Percentiles rank a stretch among this genome's conserved stretches.
Conservation (phyloP, 345 rosid species). For the Eucalyptus coolabah region DNA sequence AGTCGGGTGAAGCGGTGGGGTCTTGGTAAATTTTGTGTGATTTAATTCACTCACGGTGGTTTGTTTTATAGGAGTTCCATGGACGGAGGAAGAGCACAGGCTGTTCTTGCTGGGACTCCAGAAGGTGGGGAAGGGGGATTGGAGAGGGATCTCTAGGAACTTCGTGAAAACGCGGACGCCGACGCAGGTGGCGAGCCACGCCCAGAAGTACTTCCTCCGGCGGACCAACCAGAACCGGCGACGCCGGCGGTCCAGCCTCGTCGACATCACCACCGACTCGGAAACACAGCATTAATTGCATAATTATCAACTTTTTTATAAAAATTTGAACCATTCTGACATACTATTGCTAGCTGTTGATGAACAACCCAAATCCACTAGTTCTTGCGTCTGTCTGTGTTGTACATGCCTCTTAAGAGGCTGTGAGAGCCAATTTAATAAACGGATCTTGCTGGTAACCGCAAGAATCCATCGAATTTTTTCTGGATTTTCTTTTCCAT, state of each 20-base stretch:
- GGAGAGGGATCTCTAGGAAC: slow-evolving; percentile 89
- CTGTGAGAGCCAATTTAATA: not conserved
- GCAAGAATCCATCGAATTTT: not conserved
- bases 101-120: slow-evolving; percentile 72
- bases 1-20: not conserved
- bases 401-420: not conserved
- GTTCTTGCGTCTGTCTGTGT: not conserved
- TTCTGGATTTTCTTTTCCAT: not conserved
- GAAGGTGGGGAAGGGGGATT: slow-evolving; percentile 89
- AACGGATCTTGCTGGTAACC: not conserved
- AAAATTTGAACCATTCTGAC: not conserved
- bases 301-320: not conserved
- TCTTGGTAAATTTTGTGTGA: not conserved
- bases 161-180: slow-evolving; percentile 85
- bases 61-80: slow-evolving; percentile 52
- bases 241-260: slow-evolving; percentile 85
- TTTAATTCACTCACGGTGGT: not conserved
- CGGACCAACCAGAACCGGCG: slow-evolving; percentile 76
- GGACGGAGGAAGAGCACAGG: slow-evolving; percentile 99
- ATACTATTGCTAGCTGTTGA: not conserved
- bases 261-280: slow-evolving; percentile 82
- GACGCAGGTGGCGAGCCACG: slow-evolving; percentile 96
- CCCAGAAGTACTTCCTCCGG: slow-evolving; percentile 92
- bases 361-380: not conserved
- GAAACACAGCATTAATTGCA: not conserved